Evolutionary conservation across 2,329 filamentous ascomycete species (phyloP).

Genomic region (Trichophyton schoenleinii): DNA sequence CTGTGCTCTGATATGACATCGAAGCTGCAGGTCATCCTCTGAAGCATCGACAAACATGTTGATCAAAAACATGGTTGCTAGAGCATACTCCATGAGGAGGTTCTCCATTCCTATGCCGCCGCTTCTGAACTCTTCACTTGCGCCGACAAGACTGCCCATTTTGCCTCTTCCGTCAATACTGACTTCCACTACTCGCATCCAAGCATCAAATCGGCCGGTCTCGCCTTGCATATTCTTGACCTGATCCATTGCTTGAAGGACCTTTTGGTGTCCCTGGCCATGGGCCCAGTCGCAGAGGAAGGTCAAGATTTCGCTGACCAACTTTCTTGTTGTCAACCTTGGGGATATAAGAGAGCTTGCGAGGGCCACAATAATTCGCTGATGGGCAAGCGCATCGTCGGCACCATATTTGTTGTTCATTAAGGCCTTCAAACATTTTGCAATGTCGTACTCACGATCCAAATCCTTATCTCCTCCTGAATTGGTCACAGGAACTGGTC

Average conservation of each 20-base stretch:
- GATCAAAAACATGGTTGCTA: slow-evolving; percentile 84
- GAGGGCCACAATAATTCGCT: slow-evolving; percentile 78
- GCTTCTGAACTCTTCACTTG: slow-evolving; percentile 88
- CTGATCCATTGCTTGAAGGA: slow-evolving; percentile 82
- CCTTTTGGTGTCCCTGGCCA: slow-evolving; percentile 79
- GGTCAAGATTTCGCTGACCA: slow-evolving; percentile 90
- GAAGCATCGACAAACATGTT: slow-evolving; percentile 94
- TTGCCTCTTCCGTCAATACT: slow-evolving; percentile 94
- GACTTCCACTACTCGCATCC: slow-evolving; percentile 97
- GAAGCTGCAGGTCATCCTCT: slow-evolving; percentile 74
- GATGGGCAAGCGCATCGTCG: slow-evolving; percentile 82
- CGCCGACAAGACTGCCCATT: slow-evolving; percentile 95
- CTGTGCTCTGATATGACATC: slow-evolving; percentile 88
- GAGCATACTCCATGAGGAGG: slow-evolving; percentile 95
- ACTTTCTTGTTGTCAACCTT: slow-evolving; percentile 78
- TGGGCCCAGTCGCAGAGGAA: slow-evolving; percentile 92
- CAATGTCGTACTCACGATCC: slow-evolving; percentile 89
- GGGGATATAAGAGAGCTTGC: slow-evolving; percentile 79
- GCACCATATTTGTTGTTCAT: slow-evolving; percentile 99
- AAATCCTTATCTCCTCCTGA: slow-evolving; percentile 61
- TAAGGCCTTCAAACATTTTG: slow-evolving; percentile 91
- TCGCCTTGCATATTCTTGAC: slow-evolving; percentile 80
- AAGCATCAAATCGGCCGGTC: slow-evolving; percentile 91
- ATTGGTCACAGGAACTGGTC: slow-evolving; percentile 52
- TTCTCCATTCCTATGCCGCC: slow-evolving; percentile 99